Evolutionary conservation across 2,329 filamentous ascomycete species (phyloP), one percentile per base, ranked within the genome.

Genomic region (Basipetospora chlamydospora): DNA sequence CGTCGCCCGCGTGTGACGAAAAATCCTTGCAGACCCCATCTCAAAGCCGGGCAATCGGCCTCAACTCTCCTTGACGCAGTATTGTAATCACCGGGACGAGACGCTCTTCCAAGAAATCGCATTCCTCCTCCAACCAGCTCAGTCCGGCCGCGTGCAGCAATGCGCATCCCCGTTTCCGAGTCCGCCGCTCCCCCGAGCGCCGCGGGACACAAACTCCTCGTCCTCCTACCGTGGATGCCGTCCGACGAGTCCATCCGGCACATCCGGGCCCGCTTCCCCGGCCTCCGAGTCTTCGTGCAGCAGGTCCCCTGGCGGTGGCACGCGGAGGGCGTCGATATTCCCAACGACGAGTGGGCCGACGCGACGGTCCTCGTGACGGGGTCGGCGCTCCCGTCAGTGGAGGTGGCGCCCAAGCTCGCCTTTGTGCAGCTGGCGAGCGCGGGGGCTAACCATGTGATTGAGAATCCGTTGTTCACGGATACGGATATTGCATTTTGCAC

Each of bases 391-490:
- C 68, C 69, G 1, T 49, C 53, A 0, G 45, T 48, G 4, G 59
- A 61, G 6, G 46, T 56, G 12, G 66, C 60, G 1, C 63, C 64
- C 2, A 63, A 60, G 20, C 48, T 75, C 41, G 55, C 66, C 45
- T 63, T 66, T 34, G 60, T 73, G 13, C 69, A 73, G 51, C 58
- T 75, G 6, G 54, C 59, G 16, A 70, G 63, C 38, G 70, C 70
- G 2, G 70, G 70, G 6, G 63, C 63, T 2, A 69, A 74, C 37
- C 58, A 62, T 37, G 47, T 73, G 9, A 34, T 65, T 7, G 48
- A 62, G 2, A 49, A 60, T 10, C 61, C 63, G 2, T 39, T 73
- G 0, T 73, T 67, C 40, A 58, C 51, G 16, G 63, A 70, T 16
- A 68, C 62, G 0, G 55, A 68, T 33, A 52, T 71, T 6, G 47